Percentiles rank a stretch among this genome's conserved stretches.
Evolutionary conservation across 768 basidiomycete genomes (phyloP).

Genomic region (Guyanaporus albipodus): DNA sequence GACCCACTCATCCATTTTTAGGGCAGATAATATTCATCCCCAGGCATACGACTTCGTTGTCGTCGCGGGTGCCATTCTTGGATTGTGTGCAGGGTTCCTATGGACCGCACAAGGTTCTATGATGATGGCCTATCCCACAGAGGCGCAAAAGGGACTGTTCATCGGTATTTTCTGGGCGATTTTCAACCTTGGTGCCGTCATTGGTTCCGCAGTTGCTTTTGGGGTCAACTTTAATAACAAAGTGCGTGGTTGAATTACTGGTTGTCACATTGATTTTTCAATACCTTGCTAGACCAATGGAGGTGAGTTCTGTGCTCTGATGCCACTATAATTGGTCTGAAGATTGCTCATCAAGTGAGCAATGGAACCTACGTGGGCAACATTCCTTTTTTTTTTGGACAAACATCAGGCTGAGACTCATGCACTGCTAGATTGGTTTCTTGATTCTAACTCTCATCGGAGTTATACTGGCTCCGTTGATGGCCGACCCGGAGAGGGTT

Average conservation of each 20-base stretch:
- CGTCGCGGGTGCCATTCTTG: constrained; percentile 67
- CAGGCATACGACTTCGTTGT: constrained; percentile 61
- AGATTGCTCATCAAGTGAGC: constrained; percentile 39
- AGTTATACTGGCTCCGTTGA: constrained; percentile 58
- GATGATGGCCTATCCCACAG: constrained; percentile 82
- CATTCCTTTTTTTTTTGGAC: not conserved
- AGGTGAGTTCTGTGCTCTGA: constrained; percentile 21
- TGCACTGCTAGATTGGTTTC: constrained; percentile 62
- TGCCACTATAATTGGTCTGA: constrained; percentile 1
- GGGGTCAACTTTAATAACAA: constrained; percentile 64
- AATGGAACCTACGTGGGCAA: constrained; percentile 71
- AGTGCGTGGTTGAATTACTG: constrained; percentile 35
- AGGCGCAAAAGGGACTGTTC: constrained; percentile 69
- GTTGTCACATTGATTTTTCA: not conserved
- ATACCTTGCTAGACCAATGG: constrained; percentile 19
- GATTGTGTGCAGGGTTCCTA: constrained; percentile 64
- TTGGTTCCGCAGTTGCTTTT: constrained; percentile 72
- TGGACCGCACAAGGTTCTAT: constrained; percentile 87
- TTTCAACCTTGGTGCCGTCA: constrained; percentile 78
- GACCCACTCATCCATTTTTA: constrained; percentile 23
- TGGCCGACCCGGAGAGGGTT: constrained; percentile 71
- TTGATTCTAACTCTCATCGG: constrained; percentile 69
- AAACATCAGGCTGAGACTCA: not conserved
- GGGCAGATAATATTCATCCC: constrained; percentile 67
- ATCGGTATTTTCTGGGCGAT: constrained; percentile 83